phyloP scores from a whole-genome alignment of 2,329 filamentous ascomycete species.

The Clarireedia homoeocarpa region DNA sequence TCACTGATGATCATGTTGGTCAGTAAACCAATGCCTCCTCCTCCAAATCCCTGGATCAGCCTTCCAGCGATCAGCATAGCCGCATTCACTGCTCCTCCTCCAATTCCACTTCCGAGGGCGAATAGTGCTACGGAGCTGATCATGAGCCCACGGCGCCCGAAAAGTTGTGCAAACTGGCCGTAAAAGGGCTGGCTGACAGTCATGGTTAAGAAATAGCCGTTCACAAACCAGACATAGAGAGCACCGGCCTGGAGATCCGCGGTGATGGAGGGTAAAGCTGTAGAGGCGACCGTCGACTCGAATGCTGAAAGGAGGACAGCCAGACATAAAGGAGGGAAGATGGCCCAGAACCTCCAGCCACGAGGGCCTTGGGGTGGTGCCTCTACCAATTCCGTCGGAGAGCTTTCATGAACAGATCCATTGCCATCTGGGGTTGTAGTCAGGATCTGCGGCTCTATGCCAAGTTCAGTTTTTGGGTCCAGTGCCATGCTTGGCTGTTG shows the following conservation, averaged over 20 bases:
- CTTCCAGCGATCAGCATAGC: constrained; percentile 36
- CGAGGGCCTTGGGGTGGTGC: background rate
- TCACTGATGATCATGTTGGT: background rate
- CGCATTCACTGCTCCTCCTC: constrained; percentile 24
- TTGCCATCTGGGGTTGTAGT: no score
- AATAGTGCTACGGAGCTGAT: constrained; percentile 31
- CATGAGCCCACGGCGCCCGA: constrained; percentile 39
- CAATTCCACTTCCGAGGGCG: constrained; percentile 22
- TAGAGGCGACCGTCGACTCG: background rate
- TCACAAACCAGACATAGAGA: constrained; percentile 9
- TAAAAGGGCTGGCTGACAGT: constrained; percentile 17
- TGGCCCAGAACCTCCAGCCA: constrained; percentile 1
- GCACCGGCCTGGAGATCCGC: background rate
- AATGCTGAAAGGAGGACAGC: constrained; percentile 3
- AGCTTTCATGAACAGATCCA: no score
- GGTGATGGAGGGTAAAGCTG: constrained; percentile 2
- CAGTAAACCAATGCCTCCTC: constrained; percentile 18
- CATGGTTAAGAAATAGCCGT: constrained; percentile 2
- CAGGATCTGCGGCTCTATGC: no score
- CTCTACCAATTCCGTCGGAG: no score
- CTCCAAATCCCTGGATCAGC: constrained; percentile 28
- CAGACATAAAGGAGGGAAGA: background rate
- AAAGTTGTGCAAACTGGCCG: constrained; percentile 44
- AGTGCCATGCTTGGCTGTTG: no score
- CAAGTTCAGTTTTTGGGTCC: no score